These are phyloP conservation scores for Backusella morwellensis DNA, from an alignment of 192 early-diverging fungal genomes.

Conservation along the genomic window DNA sequence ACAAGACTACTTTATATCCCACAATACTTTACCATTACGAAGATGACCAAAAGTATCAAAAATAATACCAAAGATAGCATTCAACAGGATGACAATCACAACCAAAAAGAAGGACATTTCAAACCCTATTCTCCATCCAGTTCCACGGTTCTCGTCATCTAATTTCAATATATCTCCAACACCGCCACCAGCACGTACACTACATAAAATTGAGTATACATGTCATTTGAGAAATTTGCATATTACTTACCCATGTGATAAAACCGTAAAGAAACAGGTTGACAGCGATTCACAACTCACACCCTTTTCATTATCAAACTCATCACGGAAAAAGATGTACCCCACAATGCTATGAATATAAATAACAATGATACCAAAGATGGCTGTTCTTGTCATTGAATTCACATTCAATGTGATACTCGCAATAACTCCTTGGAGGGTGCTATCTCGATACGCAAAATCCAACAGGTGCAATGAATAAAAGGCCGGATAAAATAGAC, in stretches of 20 bases:
- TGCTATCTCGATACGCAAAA: constrained; percentile 24
- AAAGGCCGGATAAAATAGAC: constrained; percentile 18
- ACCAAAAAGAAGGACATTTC: constrained; percentile 31
- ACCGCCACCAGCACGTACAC: constrained; percentile 18
- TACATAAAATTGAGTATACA: neutral
- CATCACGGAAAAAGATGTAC: constrained; percentile 20
- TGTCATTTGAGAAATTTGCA: neutral
- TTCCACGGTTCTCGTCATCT: constrained; percentile 2
- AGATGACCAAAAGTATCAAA: constrained; percentile 32
- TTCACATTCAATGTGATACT: constrained; percentile 27
- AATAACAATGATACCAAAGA: constrained; percentile 22
- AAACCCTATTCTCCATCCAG: constrained; percentile 21
- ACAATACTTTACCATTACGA: constrained; percentile 23
- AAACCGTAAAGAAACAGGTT: constrained; percentile 17
- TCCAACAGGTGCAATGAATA: constrained; percentile 21
- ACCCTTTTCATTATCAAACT: constrained; percentile 22
- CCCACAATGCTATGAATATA: constrained; percentile 26
- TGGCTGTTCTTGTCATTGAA: constrained; percentile 21
- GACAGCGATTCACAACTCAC: constrained; percentile 22
- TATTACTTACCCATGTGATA: constrained; percentile 24
- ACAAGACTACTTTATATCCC: neutral
- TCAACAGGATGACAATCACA: constrained; percentile 20
- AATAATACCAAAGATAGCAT: constrained; percentile 31
- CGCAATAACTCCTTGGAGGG: constrained; percentile 23
- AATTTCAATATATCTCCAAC: constrained; percentile 20